Evolutionary conservation across 1,139 yeast genomes (phyloP), one percentile per base, ranked within the genome.

Genomic region (Scheffersomyces parashehatae): DNA sequence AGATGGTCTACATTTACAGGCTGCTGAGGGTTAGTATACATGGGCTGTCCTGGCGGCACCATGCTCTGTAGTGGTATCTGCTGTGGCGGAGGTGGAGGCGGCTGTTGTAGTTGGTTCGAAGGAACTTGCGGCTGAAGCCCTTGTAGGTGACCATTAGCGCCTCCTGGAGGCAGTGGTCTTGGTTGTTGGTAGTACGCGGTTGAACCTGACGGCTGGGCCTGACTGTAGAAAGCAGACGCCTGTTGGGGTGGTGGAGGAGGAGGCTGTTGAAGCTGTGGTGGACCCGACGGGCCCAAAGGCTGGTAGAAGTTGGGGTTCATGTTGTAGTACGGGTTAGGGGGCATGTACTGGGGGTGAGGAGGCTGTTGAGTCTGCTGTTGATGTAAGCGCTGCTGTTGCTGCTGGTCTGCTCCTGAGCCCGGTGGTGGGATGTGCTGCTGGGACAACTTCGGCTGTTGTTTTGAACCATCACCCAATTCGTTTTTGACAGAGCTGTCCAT

Each of bases 281-380:
- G 30, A 15, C 16, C 37, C 13, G n/a, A 32, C 6, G 16, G 41
- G 14, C 28, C 32, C 20, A 28, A 15, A 15, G 36, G 36, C 35
- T 37, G 28, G 37, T 35, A 35, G 38, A 32, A 34, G 37, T 24
- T 40, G 35, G 29, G 11, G 32, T 36, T 39, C 40, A 12, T 29
- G 43, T 28, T 28, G 39, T 39, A 29, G 43, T 40, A 35, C 42
- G 31, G 40, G 43, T 35, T 38, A 40, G 11, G 33, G 3, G 35
- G 37, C 11, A 26, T 15, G 30, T 37, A 43, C 14, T 41, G 41
- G 9, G 15, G 44, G 7, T 24, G 37, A 12, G 30, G 40, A 5
- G 34, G 44, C 5, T 33, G 44, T 11, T 35, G 41, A 12, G 20
- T 39, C 14, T 37, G 44, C 5, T 29, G 40, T 3, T 16, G 41